Percentiles rank a stretch among this genome's conserved stretches.
These are phyloP conservation scores for Balakata baccata DNA, from an alignment of 345 rosid species.

Conservation along the genomic window DNA sequence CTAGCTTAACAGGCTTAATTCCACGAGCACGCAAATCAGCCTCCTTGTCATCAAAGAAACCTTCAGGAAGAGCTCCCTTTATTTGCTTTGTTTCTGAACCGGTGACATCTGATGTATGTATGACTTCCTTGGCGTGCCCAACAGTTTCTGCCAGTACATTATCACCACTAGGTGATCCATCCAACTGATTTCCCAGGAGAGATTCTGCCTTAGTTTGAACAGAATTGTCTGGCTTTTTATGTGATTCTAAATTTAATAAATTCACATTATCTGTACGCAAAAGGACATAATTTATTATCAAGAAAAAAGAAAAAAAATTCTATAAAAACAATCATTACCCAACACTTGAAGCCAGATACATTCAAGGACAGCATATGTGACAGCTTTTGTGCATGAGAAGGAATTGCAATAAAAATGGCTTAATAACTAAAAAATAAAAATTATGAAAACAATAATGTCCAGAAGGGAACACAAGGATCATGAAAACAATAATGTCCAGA, in stretches of 20 bases:
- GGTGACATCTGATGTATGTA: slow-evolving; percentile 20
- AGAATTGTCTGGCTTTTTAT: slow-evolving; percentile 12
- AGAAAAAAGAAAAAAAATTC: neutral
- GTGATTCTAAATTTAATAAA: slow-evolving; percentile 9
- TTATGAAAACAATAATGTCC: neutral
- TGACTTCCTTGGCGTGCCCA: slow-evolving; percentile 37
- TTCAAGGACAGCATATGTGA: neutral
- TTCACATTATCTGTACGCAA: slow-evolving; percentile 9
- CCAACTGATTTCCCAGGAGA: slow-evolving; percentile 18
- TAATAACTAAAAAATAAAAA: neutral
- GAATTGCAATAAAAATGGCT: neutral
- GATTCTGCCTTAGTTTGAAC: slow-evolving; percentile 17
- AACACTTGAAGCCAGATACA: neutral
- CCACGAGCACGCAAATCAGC: slow-evolving; percentile 98
- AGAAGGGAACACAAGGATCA: neutral
- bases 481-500: no score
- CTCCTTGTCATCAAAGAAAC: slow-evolving; percentile 92
- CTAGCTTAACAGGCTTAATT: slow-evolving; percentile 78
- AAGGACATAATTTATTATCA: neutral
- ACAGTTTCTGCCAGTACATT: slow-evolving; percentile 14
- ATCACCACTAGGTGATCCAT: slow-evolving; percentile 20
- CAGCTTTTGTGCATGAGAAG: neutral
- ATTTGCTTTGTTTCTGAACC: slow-evolving; percentile 43
- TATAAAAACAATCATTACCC: neutral
- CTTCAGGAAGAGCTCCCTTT: slow-evolving; percentile 84